Base-by-base conservation (phyloP, 306 rosid species). In the Cicer arietinum region DNA sequence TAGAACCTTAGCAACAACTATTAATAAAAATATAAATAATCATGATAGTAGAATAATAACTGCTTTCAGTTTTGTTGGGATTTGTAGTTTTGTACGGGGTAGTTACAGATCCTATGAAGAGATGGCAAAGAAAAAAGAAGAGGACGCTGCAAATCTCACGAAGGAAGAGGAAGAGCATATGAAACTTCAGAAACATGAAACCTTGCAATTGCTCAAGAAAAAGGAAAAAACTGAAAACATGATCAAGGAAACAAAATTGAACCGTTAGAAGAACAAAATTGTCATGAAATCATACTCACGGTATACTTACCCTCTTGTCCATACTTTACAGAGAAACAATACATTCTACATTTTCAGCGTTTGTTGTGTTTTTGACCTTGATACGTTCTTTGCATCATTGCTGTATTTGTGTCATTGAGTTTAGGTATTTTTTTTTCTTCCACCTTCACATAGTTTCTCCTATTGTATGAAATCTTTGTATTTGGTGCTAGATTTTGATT, bases 131-230 rank as follows among this genome's bases (percentile, higher is more conserved):
- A 89, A 30, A 44, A 94, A 92, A 79, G 90, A 88, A 18, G 98
- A 94, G 65, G 98, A 90, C 57, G 83, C 89, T 74, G 87, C 85
- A 18, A 62, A n/a, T 69, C 78, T 86, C 10, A 84, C 66, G 76
- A 92, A 86, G 76, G 99, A 90, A 71, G 96, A 81, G 84, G 92
- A 88, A 63, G 98, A 94, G 80, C 84, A 83, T 3, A 84, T 84
- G 93, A 92, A 94, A 14, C 86, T 92, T 61, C 96, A 92, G 77
- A 94, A 88, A 79, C 96, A 90, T 37, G 97, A 94, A 80, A 97
- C 97, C 45, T 41, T 92, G 82, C 91, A 81, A 41, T 69, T 92
- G 22, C 93, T 94, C 6, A 94, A 86, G 91, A 92, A 94, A 81
- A 94, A 94, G 83, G 98, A 94, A 86, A 94, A 92, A 83, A 89